Evolutionary conservation across 257 asterid species (phyloP).

Genomic region (Nicotiana otophora): DNA sequence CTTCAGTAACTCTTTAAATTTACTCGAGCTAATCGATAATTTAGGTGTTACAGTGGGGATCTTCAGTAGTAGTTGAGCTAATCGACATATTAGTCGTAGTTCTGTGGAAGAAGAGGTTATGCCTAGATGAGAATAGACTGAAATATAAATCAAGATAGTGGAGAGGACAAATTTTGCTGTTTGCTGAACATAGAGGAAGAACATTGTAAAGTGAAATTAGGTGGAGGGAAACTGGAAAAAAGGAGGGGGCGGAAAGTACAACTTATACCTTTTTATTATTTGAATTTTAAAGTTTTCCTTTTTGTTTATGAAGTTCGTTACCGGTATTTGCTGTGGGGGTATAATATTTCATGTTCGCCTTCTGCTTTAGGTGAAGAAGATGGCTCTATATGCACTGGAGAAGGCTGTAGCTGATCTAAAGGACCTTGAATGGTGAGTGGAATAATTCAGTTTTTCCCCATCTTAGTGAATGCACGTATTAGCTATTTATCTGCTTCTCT

Average conservation of each 20-base stretch:
- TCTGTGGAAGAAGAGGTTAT: background rate
- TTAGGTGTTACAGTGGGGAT: background rate
- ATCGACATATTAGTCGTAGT: background rate
- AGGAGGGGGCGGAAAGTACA: background rate
- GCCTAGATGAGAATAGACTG: background rate
- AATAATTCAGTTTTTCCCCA: background rate
- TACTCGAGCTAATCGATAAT: background rate
- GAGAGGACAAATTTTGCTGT: background rate
- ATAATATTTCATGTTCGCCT: background rate
- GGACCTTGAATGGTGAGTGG: conserved; percentile 7
- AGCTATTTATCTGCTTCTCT: background rate
- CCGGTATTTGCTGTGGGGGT: background rate
- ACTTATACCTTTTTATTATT: background rate
- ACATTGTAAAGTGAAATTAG: background rate
- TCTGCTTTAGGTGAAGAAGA: conserved; percentile 42
- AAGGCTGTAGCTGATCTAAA: conserved; percentile 20
- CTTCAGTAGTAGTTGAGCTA: background rate
- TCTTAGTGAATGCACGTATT: background rate
- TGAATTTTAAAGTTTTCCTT: background rate
- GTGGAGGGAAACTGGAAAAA: background rate
- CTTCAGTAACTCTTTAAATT: background rate
- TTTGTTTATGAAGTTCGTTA: background rate
- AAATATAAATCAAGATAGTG: background rate
- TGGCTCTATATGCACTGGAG: conserved; percentile 40
- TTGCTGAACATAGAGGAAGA: background rate